Evolutionary conservation across 148 eudicot species (phyloP).

Genomic region (Cornus controversa): DNA sequence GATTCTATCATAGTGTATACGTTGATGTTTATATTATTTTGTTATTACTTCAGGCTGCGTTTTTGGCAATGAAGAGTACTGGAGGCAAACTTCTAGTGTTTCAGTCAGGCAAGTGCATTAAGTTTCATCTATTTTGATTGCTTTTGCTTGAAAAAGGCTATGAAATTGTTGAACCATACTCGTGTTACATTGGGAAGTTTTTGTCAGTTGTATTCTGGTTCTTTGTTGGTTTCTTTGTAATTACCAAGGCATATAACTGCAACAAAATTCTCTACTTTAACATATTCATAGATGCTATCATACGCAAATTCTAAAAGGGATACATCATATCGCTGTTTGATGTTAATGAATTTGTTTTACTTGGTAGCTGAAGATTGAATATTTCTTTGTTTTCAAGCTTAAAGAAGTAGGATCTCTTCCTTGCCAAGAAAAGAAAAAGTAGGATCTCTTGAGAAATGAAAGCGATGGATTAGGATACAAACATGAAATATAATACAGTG

Average conservation of each 20-base stretch:
- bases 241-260: no score
- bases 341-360: no score
- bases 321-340: background rate
- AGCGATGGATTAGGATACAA: background rate
- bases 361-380: no score
- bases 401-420: background rate
- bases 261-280: no score
- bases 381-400: background rate
- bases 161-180: no score
- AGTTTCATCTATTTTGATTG: background rate
- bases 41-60: constrained; percentile 65
- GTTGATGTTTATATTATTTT: background rate
- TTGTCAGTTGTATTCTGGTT: no score
- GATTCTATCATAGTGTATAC: background rate
- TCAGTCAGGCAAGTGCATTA: constrained; percentile 66
- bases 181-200: no score
- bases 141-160: background rate
- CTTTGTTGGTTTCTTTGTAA: no score
- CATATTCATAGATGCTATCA: no score
- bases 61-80: constrained; percentile 87
- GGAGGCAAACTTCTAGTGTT: constrained; percentile 97
- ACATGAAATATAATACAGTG: background rate
- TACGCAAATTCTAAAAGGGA: background rate
- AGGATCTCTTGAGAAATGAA: background rate
- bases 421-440: no score